Evolutionary conservation across 2,329 filamentous ascomycete genomes (phyloP), one percentile per base, ranked within the genome.

Genomic region (Curvularia hawaiiensis): DNA sequence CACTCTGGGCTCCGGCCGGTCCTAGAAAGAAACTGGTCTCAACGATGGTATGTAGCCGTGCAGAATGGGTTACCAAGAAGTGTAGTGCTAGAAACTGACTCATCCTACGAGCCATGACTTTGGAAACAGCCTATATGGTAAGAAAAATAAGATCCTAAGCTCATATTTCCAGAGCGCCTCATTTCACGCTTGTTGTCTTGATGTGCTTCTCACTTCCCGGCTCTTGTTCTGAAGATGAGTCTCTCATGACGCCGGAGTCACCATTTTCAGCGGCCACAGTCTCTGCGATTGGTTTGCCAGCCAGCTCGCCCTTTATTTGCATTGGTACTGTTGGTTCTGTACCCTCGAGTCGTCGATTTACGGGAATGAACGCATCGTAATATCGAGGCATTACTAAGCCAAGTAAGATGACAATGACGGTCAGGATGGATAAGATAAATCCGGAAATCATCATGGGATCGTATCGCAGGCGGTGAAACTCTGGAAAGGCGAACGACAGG

Each of bases 381-480:
- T 83, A 86, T 10, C 82, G 76, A 3, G 84, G 84, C 30, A 84
- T 67, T 5, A 85, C 72, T 40, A 84, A 79, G 6, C 83, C 83
- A 1, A 79, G 50, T 2, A 80, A 68, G 30, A 85, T 78, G 10
- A 80, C 63, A 0, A 84, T 41, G 39, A 86, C 69, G 1, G 61
- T 62, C 4, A 78, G 70, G 20, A 70, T 62, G 1, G 71, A 65
- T 2, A 75, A 22, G 26, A 73, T 72, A 47, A 75, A 75, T 3
- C 72, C 72, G 8, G 68, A 59, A 49, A 75, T 74, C 67, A 74
- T 72, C 71, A 75, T 74, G 3, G 72, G 71, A 18, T 74, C 71
- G 47, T 70, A 71, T 4, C 70, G 63, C 2, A 72, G 54, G 5
- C 60, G 62, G 38, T 74, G 66, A 35, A 74, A 75, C 56, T 70